Percentiles rank a stretch among this genome's conserved stretches.
These are phyloP conservation scores for Pancytospora philotis DNA, from an alignment of 371 early-diverging fungal species.

Conservation along the genomic window DNA sequence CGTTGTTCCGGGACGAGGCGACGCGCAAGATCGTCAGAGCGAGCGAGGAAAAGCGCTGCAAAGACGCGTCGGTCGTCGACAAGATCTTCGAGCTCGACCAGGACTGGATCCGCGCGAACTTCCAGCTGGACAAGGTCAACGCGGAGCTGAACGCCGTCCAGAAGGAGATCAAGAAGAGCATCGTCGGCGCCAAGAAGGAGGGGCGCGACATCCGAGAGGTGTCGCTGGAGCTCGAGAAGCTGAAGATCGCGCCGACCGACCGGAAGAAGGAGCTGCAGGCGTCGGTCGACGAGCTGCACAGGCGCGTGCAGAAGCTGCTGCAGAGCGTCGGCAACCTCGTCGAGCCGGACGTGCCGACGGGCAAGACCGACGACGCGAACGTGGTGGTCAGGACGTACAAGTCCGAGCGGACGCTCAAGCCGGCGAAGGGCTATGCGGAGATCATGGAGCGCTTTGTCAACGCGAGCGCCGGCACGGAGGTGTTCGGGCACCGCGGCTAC, in stretches of 20 bases:
- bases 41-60: slow-evolving; percentile 51
- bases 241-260: slow-evolving; percentile 2
- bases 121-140: slow-evolving; percentile 48
- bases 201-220: slow-evolving; percentile 8
- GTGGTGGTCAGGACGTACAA: slow-evolving; percentile 65
- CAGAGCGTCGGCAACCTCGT: slow-evolving; percentile 81
- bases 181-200: slow-evolving; percentile 28
- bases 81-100: slow-evolving; percentile 44
- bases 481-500: slow-evolving; percentile 96
- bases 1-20: slow-evolving; percentile 38
- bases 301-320: slow-evolving; percentile 58
- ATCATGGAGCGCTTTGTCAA: slow-evolving; percentile 80
- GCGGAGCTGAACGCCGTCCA: slow-evolving; percentile 43
- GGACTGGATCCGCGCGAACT: slow-evolving; percentile 41
- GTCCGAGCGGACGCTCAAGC: slow-evolving; percentile 57
- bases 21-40: slow-evolving; percentile 27
- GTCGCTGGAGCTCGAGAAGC: slow-evolving; percentile 8
- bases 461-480: slow-evolving; percentile 76
- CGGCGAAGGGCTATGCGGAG: slow-evolving; percentile 57
- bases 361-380: slow-evolving; percentile 78
- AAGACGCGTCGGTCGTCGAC: slow-evolving; percentile 25
- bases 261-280: slow-evolving; percentile 19
- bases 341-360: slow-evolving; percentile 75
- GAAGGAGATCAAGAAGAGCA: slow-evolving; percentile 28
- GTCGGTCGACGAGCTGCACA: slow-evolving; percentile 19